These are phyloP conservation scores for Xylaria acuta DNA, from an alignment of 495 filamentous ascomycete genomes.

Conservation along the genomic window DNA sequence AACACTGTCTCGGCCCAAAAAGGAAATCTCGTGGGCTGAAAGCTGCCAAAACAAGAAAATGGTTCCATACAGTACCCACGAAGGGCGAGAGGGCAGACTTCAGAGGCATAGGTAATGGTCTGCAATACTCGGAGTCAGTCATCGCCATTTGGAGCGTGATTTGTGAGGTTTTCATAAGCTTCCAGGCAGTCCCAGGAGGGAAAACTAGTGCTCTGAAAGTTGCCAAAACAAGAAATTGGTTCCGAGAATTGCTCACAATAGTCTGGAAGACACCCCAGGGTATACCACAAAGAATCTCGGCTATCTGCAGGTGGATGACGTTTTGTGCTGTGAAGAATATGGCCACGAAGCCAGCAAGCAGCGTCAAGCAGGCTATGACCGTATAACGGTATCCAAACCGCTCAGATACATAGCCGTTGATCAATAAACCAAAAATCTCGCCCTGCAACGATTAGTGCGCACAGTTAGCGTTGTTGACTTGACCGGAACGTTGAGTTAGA, in stretches of 20 bases:
- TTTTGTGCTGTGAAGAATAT: slow-evolving; percentile 81
- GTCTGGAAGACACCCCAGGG: slow-evolving; percentile 83
- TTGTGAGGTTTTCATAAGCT: no score
- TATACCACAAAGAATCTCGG: slow-evolving; percentile 78
- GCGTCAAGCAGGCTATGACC: slow-evolving; percentile 68
- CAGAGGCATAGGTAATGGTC: slow-evolving; percentile 82
- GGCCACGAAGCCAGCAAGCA: slow-evolving; percentile 71
- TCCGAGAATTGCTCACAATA: no score
- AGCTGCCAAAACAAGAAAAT: neutral
- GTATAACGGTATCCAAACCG: slow-evolving; percentile 76
- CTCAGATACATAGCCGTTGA: slow-evolving; percentile 80
- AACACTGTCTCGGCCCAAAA: neutral
- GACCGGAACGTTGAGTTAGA: neutral
- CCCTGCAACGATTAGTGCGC: slow-evolving; percentile 47
- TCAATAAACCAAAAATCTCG: slow-evolving; percentile 76
- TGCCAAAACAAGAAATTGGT: no score
- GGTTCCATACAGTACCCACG: slow-evolving; percentile 58
- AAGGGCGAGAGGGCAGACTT: slow-evolving; percentile 76
- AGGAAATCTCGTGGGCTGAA: neutral
- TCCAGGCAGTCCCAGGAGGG: no score
- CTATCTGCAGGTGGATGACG: slow-evolving; percentile 70
- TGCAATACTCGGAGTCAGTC: no score
- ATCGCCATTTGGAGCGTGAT: no score
- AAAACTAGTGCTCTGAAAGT: no score
- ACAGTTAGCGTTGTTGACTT: slow-evolving; percentile 44